phyloP scores from a whole-genome alignment of 2,329 filamentous ascomycete species.

The Ophiognomonia clavigignenti-juglandacearum region DNA sequence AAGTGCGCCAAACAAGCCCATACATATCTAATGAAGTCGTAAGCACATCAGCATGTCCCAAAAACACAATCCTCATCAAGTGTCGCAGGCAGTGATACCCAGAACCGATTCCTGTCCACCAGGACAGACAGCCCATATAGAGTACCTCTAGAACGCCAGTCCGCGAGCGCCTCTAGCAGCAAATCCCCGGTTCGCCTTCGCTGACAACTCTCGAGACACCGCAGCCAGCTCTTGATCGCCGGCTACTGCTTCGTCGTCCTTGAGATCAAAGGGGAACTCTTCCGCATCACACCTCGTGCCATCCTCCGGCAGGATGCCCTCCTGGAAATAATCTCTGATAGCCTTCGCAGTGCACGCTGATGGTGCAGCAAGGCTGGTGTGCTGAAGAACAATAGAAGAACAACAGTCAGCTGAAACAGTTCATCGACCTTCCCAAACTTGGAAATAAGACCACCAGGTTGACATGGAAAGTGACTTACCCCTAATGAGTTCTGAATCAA shows the following conservation, averaged over 20 bases:
- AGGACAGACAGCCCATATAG: not conserved
- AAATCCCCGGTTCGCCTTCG: slow-evolving; percentile 8
- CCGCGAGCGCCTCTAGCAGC: not conserved
- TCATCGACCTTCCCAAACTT: too few relatives aligned
- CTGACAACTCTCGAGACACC: slow-evolving; percentile 13
- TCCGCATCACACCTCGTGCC: slow-evolving; percentile 43
- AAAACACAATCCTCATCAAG: too few relatives aligned
- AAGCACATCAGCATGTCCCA: too few relatives aligned
- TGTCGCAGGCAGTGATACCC: too few relatives aligned
- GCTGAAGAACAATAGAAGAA: slow-evolving; percentile 31
- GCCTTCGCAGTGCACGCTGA: slow-evolving; percentile 38
- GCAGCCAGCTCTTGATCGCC: slow-evolving; percentile 8
- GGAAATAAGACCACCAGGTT: too few relatives aligned
- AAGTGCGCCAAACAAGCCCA: too few relatives aligned
- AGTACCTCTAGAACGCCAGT: not conserved
- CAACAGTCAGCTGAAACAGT: not conserved
- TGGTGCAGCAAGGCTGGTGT: slow-evolving; percentile 42
- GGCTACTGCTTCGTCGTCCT: not conserved
- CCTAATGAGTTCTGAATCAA: slow-evolving; percentile 47
- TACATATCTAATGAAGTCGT: not conserved
- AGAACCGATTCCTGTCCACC: not conserved
- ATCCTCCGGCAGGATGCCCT: slow-evolving; percentile 37
- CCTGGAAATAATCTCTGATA: slow-evolving; percentile 40
- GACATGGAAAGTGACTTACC: slow-evolving; percentile 36
- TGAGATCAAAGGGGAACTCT: slow-evolving; percentile 34